phyloP scores from a whole-genome alignment of 2,329 filamentous ascomycete species.

The Phialophora chinensis region DNA sequence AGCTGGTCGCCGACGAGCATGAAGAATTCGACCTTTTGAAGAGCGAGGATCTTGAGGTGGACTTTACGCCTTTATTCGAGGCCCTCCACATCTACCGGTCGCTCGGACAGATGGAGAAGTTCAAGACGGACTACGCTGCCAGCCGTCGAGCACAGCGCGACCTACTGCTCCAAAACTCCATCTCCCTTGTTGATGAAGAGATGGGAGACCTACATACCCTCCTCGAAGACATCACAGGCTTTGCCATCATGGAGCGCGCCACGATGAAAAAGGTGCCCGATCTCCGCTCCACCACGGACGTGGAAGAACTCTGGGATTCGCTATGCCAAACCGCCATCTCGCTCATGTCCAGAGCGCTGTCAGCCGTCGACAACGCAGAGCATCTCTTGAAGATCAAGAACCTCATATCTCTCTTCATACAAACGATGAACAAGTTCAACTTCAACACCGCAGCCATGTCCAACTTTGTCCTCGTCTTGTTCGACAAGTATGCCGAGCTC shows the following conservation, averaged over 20 bases:
- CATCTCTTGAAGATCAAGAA: conserved; percentile 93
- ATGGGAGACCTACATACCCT: conserved; percentile 85
- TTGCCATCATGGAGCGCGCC: conserved; percentile 93
- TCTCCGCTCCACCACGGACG: conserved; percentile 80
- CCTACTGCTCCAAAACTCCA: conserved; percentile 70
- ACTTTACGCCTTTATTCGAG: conserved; percentile 93
- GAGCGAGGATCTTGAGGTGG: conserved; percentile 92
- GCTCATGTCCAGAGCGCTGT: conserved; percentile 79
- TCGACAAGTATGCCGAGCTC: conserved; percentile 91
- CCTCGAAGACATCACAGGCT: conserved; percentile 91
- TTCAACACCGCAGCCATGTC: conserved; percentile 85
- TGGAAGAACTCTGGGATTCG: conserved; percentile 98
- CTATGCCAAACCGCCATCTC: conserved; percentile 89
- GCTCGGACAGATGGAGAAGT: conserved; percentile 88
- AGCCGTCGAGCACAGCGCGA: conserved; percentile 93
- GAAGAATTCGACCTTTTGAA: conserved; percentile 96
- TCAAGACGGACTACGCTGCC: conserved; percentile 87
- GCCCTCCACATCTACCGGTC: conserved; percentile 96
- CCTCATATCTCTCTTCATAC: conserved; percentile 89
- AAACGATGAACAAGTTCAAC: conserved; percentile 97
- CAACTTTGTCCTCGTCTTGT: conserved; percentile 82
- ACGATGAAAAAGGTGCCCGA: conserved; percentile 88
- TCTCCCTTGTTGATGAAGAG: conserved; percentile 81
- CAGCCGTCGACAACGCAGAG: conserved; percentile 84
- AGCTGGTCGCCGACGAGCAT: conserved; percentile 90